These are phyloP conservation scores for Coemansia sp. DNA, from an alignment of 192 early-diverging fungal species.

Conservation along the genomic window DNA sequence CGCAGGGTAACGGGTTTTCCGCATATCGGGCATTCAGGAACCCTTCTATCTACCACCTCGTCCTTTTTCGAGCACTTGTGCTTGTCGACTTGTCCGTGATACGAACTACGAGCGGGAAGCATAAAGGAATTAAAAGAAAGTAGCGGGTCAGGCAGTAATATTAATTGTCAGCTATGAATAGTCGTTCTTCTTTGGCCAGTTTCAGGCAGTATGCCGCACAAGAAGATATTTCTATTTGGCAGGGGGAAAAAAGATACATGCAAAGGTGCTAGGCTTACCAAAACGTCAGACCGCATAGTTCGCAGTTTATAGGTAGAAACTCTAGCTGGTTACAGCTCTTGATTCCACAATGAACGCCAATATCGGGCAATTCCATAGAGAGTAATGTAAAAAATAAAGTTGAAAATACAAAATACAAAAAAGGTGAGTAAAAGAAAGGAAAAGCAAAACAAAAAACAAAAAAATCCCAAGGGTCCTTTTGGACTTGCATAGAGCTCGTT, in stretches of 20 bases:
- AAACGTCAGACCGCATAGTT: slow-evolving; percentile 45
- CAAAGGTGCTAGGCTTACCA: too few species aligned
- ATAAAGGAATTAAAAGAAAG: slow-evolving; percentile 1
- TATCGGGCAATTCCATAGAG: slow-evolving; percentile 72
- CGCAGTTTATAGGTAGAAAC: slow-evolving; percentile 55
- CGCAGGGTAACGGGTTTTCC: slow-evolving; percentile 65
- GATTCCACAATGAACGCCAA: slow-evolving; percentile 66
- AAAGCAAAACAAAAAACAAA: slow-evolving; percentile 10
- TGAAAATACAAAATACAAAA: slow-evolving; percentile 10
- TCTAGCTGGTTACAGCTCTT: slow-evolving; percentile 59
- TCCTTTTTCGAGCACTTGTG: slow-evolving; percentile 62
- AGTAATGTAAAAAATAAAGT: too few species aligned
- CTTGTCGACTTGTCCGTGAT: slow-evolving; percentile 65
- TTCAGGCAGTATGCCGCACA: too few species aligned
- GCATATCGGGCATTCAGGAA: slow-evolving; percentile 77
- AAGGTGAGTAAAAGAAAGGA: not conserved
- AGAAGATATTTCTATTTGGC: not conserved
- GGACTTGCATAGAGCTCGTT: too few species aligned
- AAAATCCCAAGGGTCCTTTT: too few species aligned
- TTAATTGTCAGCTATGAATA: too few species aligned
- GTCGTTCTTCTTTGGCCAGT: too few species aligned
- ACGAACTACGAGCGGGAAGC: slow-evolving; percentile 56
- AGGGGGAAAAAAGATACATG: not conserved
- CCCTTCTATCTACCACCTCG: slow-evolving; percentile 58
- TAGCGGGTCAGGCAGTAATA: too few species aligned